Conservation (phyloP, 2,329 filamentous ascomycete genomes). For the Westerdykella aurantiaca region DNA sequence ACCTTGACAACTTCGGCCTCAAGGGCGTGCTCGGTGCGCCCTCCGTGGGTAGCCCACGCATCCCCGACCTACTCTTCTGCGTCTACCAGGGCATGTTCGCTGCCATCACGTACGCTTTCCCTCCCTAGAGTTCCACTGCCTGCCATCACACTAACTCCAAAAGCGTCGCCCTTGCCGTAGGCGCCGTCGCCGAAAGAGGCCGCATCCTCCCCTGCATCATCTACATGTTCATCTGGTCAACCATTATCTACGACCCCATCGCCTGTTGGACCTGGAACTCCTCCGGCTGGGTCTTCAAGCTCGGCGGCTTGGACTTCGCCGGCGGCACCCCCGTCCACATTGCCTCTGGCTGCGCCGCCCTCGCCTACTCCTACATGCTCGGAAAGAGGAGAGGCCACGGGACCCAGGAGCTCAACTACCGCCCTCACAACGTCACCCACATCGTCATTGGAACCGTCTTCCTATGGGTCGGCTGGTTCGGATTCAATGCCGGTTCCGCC, state of each 20-base stretch:
- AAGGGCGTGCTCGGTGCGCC: slow-evolving; percentile 67
- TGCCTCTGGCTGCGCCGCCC: slow-evolving; percentile 71
- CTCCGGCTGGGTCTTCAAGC: slow-evolving; percentile 68
- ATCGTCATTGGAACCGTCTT: slow-evolving; percentile 91
- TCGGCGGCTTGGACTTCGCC: slow-evolving; percentile 83
- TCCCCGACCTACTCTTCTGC: slow-evolving; percentile 80
- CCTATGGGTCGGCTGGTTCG: slow-evolving; percentile 93
- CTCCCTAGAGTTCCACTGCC: slow-evolving; percentile 2
- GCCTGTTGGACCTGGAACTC: slow-evolving; percentile 95
- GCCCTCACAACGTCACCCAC: slow-evolving; percentile 87
- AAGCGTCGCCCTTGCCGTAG: slow-evolving; percentile 74
- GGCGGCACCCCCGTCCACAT: slow-evolving; percentile 90
- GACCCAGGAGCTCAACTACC: slow-evolving; percentile 83
- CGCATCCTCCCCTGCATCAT: slow-evolving; percentile 82
- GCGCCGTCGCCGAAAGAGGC: slow-evolving; percentile 79
- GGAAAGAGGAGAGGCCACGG: slow-evolving; percentile 80
- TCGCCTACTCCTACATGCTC: slow-evolving; percentile 88
- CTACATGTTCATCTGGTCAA: slow-evolving; percentile 92
- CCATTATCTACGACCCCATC: slow-evolving; percentile 84
- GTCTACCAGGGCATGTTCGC: slow-evolving; percentile 88
- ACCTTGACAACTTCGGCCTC: slow-evolving; percentile 75
- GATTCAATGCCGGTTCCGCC: slow-evolving; percentile 85
- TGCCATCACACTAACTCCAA: slow-evolving; percentile 2
- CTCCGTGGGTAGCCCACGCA: slow-evolving; percentile 64
- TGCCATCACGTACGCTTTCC: slow-evolving; percentile 65